Conservation (phyloP, 768 basidiomycete species). For the Coprinopsis sp. region DNA sequence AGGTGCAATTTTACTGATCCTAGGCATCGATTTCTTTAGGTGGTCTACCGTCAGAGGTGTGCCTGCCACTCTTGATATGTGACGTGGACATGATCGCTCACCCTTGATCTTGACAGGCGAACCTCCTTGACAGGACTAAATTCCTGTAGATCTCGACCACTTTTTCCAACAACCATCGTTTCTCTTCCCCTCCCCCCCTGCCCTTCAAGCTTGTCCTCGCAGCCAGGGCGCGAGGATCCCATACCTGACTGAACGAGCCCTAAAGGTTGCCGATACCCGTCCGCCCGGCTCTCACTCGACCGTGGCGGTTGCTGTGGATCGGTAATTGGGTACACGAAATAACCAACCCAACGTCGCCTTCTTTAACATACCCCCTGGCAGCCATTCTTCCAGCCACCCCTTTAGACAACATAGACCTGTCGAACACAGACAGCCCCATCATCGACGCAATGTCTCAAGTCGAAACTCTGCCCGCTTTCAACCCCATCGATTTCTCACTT, state of each 20-base stretch:
- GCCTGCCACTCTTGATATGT: conserved; percentile 5
- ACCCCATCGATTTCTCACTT: conserved; percentile 30
- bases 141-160: conserved; percentile 5
- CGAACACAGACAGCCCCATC: conserved; percentile 14
- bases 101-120: conserved; percentile 46
- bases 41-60: conserved; percentile 76
- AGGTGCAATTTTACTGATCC: conserved; percentile 17
- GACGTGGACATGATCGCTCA: conserved; percentile 12
- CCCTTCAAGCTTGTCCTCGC: conserved; percentile 63
- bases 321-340: conserved; percentile 49
- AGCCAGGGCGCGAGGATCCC: conserved; percentile 66
- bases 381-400: conserved; percentile 8
- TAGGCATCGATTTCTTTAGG: conserved; percentile 36
- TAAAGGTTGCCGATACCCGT: conserved; percentile 51
- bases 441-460: conserved; percentile 52
- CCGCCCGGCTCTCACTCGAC: conserved; percentile 56
- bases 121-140: conserved; percentile 62
- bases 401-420: conserved; percentile 14
- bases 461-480: conserved; percentile 40
- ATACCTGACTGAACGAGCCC: conserved; percentile 49
- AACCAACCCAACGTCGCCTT: conserved; percentile 11
- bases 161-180: conserved; percentile 7
- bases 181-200: conserved; percentile 20
- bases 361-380: conserved; percentile 19
- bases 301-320: conserved; percentile 69